Base-by-base conservation (phyloP, 2,329 filamentous ascomycete genomes). In the Trichoderma cornu-damae region DNA sequence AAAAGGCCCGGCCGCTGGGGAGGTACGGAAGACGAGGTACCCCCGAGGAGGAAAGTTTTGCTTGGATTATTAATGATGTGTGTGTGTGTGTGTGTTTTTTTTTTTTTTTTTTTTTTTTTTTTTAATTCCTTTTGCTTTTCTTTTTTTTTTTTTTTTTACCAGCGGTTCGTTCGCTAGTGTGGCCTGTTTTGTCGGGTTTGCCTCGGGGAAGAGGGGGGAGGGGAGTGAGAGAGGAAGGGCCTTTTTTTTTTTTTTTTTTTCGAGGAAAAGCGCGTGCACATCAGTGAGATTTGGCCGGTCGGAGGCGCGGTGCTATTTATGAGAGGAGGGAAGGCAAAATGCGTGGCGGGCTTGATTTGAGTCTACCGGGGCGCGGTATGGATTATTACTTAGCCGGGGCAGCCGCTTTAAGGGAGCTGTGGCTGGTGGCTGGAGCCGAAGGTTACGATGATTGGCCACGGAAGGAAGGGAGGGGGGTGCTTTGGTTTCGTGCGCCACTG, bases 301-400 rank as follows among this genome's bases (percentile, higher is more conserved):
- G 73, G 73, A 73, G 72, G 73, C 72, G 72, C 72, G 65, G 69
- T 73, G 70, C 70, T 75, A 75, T 75, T 75, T 75, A 75, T 75
- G 72, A 75, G 72, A 68, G 71, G 71, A n/a, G n/a, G 66, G 67
- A 68, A 68, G 64, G 61, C 65, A 68, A 70, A 65, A 62, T 66
- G 67, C 66, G 67, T 62, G 64, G 66, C 67, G 65, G 65, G 63
- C 66, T 67, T 64, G 66, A 70, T 66, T 69, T 74, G 70, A 65
- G 56, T 65, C 64, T 74, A 75, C 64, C 72, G 72, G 72, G 71
- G 72, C 63, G 64, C 51, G 6, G 37, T 16, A 32, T 35, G 65
- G 64, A 55, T 60, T 56, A 57, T 57, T 68, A 68, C 68, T 69
- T 71, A 66, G 63, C 16, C 66, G 67, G 65, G 61, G 42, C 35